phyloP scores from a whole-genome alignment of 2,329 filamentous ascomycete species.

The Epichloe bromicola region DNA sequence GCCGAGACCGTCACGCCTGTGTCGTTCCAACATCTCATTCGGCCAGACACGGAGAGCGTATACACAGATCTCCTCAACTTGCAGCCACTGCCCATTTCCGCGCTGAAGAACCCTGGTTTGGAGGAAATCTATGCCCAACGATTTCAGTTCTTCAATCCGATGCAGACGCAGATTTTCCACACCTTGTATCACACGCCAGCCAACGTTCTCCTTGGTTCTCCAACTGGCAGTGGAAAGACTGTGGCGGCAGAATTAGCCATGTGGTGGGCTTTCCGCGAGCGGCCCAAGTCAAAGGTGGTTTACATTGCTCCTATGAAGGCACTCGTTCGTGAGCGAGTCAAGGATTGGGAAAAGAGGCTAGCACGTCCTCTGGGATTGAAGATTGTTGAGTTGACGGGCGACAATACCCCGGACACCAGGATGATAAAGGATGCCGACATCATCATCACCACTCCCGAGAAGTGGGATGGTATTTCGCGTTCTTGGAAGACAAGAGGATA shows the following conservation, averaged over 20 bases:
- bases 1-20: conserved; percentile 92
- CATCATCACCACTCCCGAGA: conserved; percentile 98
- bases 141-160: conserved; percentile 96
- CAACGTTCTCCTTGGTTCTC: conserved; percentile 89
- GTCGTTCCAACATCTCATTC: conserved; percentile 94
- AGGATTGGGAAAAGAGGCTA: conserved; percentile 81
- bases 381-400: conserved; percentile 86
- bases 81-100: conserved; percentile 76
- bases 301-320: conserved; percentile 99
- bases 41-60: conserved; percentile 92
- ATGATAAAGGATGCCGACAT: conserved; percentile 94
- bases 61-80: conserved; percentile 90
- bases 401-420: conserved; percentile 93
- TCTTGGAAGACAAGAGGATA: conserved; percentile 98
- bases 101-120: conserved; percentile 72
- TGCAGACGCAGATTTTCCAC: conserved; percentile 99
- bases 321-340: conserved; percentile 86
- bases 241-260: conserved; percentile 92
- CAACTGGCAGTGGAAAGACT: conserved; percentile 94
- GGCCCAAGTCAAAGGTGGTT: conserved; percentile 90
- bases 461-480: conserved; percentile 98
- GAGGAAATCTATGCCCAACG: conserved; percentile 81
- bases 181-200: conserved; percentile 84
- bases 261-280: conserved; percentile 98
- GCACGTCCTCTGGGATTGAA: conserved; percentile 74